phyloP scores from a whole-genome alignment of 2,329 filamentous ascomycete species.

The Fusarium sororula region DNA sequence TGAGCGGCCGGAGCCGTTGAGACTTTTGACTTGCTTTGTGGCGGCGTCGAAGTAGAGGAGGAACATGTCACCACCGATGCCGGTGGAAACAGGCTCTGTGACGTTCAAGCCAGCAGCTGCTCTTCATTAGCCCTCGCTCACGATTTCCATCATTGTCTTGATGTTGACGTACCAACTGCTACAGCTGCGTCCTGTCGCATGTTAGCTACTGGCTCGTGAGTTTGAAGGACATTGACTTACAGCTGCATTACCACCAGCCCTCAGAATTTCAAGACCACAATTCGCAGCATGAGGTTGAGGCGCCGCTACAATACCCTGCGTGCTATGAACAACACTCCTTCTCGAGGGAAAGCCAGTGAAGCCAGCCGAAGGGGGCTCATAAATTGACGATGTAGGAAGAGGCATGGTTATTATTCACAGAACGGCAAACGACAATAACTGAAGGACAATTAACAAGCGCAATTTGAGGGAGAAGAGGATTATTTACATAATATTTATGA shows the following conservation, averaged over 20 bases:
- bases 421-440: no score
- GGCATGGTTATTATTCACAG: no score
- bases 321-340: constrained; percentile 92
- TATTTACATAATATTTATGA: constrained; percentile 1
- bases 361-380: constrained; percentile 54
- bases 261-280: constrained; percentile 86
- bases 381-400: constrained; percentile 54
- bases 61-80: constrained; percentile 98
- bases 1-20: constrained; percentile 94
- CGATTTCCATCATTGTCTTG: rapidly evolving
- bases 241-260: constrained; percentile 90
- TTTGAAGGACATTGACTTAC: constrained; percentile 54
- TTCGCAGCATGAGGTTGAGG: constrained; percentile 89
- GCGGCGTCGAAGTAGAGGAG: constrained; percentile 90
- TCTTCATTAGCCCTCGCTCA: not conserved
- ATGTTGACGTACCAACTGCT: constrained; percentile 73
- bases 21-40: constrained; percentile 80
- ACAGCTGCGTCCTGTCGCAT: constrained; percentile 98
- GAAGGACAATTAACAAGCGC: no score
- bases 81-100: constrained; percentile 91
- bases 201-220: not conserved
- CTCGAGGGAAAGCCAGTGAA: constrained; percentile 79
- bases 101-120: constrained; percentile 89
- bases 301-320: constrained; percentile 88
- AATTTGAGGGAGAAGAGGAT: not conserved